Percentiles rank a stretch among this genome's conserved stretches.
Conservation (phyloP, 1,139 yeast genomes). For the Geotrichum restrictum region DNA sequence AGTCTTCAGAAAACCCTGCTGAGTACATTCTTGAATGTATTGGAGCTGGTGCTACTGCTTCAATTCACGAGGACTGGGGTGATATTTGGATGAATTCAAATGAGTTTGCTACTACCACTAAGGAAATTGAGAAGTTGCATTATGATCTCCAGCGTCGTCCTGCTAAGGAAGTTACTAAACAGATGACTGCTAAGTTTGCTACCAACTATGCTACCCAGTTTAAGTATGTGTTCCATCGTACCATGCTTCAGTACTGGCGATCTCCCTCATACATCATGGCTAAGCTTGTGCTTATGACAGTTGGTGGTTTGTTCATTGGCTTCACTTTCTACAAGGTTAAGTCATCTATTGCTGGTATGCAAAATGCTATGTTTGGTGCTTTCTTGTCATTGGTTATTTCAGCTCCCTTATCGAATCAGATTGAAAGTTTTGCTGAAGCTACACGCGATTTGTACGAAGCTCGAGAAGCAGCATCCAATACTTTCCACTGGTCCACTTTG, state of each 20-base stretch:
- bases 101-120: constrained; percentile 45
- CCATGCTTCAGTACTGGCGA: constrained; percentile 42
- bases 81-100: constrained; percentile 59
- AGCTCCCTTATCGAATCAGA: constrained; percentile 55
- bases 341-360: constrained; percentile 49
- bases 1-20: constrained; percentile 67
- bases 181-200: constrained; percentile 30
- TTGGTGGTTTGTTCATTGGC: constrained; percentile 51
- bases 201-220: constrained; percentile 38
- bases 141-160: constrained; percentile 28
- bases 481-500: constrained; percentile 61
- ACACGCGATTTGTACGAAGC: constrained; percentile 58
- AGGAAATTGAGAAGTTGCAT: constrained; percentile 43
- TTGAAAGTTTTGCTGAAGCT: constrained; percentile 53
- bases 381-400: constrained; percentile 50
- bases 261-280: constrained; percentile 33
- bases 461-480: constrained; percentile 60
- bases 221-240: constrained; percentile 37
- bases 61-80: constrained; percentile 56
- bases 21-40: constrained; percentile 74
- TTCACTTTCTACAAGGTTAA: constrained; percentile 54
- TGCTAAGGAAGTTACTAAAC: constrained; percentile 29
- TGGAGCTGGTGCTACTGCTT: constrained; percentile 72
- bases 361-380: constrained; percentile 49
- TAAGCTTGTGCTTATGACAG: constrained; percentile 28